Percentiles rank a stretch among this genome's conserved stretches.
Evolutionary conservation across 2,329 filamentous ascomycete species (phyloP).

Genomic region (Sporothrix protearum): DNA sequence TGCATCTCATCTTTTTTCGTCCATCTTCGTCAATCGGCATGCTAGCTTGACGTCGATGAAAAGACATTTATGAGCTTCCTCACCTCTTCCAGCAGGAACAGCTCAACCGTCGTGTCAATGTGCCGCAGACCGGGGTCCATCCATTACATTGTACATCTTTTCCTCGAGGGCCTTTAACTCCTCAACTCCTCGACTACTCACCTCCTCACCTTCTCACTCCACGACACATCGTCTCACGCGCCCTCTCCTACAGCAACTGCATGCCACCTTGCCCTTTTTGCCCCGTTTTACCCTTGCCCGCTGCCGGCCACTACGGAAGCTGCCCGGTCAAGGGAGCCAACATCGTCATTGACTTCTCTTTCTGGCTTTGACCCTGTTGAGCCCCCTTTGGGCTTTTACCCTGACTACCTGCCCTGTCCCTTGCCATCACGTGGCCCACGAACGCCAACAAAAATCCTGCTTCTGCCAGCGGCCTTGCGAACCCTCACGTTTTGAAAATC

Average conservation of each 20-base stretch:
- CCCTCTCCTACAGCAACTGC: neutral
- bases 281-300: neutral
- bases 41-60: neutral
- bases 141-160: neutral
- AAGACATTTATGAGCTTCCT: neutral
- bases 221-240: neutral
- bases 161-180: neutral
- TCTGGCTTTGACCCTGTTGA: neutral
- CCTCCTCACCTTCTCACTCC: too few species aligned
- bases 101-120: neutral
- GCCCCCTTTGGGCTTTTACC: neutral
- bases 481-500: neutral
- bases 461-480: neutral
- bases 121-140: slow-evolving; percentile 1
- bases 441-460: neutral
- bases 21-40: neutral
- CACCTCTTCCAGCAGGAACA: neutral
- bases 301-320: neutral
- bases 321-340: neutral
- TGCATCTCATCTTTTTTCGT: neutral
- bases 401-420: neutral
- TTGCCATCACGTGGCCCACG: slow-evolving; percentile 4
- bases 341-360: slow-evolving; percentile 9
- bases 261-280: neutral
- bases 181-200: too few species aligned